Conservation (phyloP, 805 yeast species). For the Sugiyamaella marilandica region DNA sequence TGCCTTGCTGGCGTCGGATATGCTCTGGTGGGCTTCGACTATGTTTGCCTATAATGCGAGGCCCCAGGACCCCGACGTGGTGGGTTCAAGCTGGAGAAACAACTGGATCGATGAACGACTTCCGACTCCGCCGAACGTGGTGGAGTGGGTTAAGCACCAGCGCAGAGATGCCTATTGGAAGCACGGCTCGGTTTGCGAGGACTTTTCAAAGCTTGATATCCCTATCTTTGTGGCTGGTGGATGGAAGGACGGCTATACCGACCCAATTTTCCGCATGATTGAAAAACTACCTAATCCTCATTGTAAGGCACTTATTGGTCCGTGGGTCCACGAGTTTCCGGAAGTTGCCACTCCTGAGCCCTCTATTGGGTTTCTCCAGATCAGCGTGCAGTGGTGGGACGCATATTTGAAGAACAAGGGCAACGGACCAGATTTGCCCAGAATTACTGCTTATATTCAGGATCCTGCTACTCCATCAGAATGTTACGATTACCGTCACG, state of each 20-base stretch:
- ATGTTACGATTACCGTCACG: constrained; percentile 37
- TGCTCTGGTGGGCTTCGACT: constrained; percentile 50
- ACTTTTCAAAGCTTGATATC: constrained; percentile 37
- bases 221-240: constrained; percentile 42
- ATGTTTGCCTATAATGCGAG: constrained; percentile 43
- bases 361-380: constrained; percentile 41
- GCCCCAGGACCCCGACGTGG: constrained; percentile 43
- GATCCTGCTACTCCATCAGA: constrained; percentile 39
- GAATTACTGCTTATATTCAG: constrained; percentile 40
- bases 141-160: constrained; percentile 42
- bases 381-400: constrained; percentile 40
- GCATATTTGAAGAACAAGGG: constrained; percentile 35
- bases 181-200: constrained; percentile 44
- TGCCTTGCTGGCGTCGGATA: constrained; percentile 41
- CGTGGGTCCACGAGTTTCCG: constrained; percentile 49
- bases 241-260: constrained; percentile 46
- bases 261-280: constrained; percentile 42
- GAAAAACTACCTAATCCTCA: constrained; percentile 37
- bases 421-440: constrained; percentile 29
- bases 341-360: constrained; percentile 46
- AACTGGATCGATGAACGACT: constrained; percentile 32
- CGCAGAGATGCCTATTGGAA: constrained; percentile 45
- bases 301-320: constrained; percentile 37
- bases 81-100: constrained; percentile 38
- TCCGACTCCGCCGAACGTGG: constrained; percentile 36